phyloP scores from a whole-genome alignment of 1,284 basidiomycete species.

The Gomphus bonarii region DNA sequence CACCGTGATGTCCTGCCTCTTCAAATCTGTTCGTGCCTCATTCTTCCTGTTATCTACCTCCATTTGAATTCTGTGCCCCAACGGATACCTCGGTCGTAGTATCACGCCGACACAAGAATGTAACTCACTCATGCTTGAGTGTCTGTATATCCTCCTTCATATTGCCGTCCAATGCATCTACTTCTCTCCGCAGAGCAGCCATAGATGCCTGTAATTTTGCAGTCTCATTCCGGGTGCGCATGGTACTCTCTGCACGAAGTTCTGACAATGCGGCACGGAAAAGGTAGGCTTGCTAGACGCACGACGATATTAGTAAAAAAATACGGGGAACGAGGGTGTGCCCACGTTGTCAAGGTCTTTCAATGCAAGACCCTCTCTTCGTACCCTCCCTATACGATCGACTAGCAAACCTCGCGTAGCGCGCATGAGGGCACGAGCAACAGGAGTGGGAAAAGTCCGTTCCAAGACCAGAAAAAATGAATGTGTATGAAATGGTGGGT shows the following conservation, averaged over 20 bases:
- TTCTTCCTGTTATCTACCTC: slow-evolving; percentile 92
- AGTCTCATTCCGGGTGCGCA: slow-evolving; percentile 79
- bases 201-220: slow-evolving; percentile 71
- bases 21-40: slow-evolving; percentile 84
- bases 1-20: slow-evolving; percentile 79
- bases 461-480: slow-evolving; percentile 57
- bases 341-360: slow-evolving; percentile 89
- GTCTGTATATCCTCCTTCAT: slow-evolving; percentile 90
- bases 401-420: slow-evolving; percentile 76
- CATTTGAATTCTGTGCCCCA: slow-evolving; percentile 70
- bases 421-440: slow-evolving; percentile 76
- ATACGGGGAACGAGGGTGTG: slow-evolving; percentile 14
- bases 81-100: not conserved
- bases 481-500: slow-evolving; percentile 22
- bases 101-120: not conserved
- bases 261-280: slow-evolving; percentile 92
- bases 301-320: not conserved
- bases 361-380: slow-evolving; percentile 62
- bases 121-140: slow-evolving; percentile 82
- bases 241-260: slow-evolving; percentile 78
- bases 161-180: slow-evolving; percentile 80
- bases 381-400: slow-evolving; percentile 65
- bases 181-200: slow-evolving; percentile 74
- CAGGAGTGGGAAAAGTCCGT: slow-evolving; percentile 56
- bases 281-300: slow-evolving; percentile 80